Evolutionary conservation across 78 protist species (phyloP), one percentile per base, ranked within the genome.

Genomic region (Tieghemostelium lacteum): DNA sequence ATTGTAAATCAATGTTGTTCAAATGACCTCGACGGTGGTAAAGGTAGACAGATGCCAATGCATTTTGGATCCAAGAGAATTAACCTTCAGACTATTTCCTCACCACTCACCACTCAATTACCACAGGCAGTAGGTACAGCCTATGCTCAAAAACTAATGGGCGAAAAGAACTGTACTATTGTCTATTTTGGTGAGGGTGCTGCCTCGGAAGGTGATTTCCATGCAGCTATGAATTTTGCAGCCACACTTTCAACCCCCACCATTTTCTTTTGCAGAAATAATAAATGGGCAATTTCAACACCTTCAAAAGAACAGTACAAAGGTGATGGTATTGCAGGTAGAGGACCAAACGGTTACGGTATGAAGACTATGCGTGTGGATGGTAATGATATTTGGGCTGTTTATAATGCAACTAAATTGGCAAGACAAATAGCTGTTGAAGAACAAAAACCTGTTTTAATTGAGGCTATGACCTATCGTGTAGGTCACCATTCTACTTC

Each of bases 111-210:
- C 37, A 96, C 98, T 20, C 98, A 95, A 78, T 29, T 97, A 39
- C 98, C 93, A 61, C 98, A 98, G 66, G 99, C 99, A 20, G 94
- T 96, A 0, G 99, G 99, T 6, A 76, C 96, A 0, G 96, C 97
- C 3, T 98, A 98, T 63, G 97, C 98, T 10, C 87, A 94, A 74
- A 94, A 94, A 78, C 26, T 95, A 6, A 24, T 42, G 4, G 95
- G 93, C 50, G 76, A 77, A 40, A 83, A 67, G 50, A 22, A 26
- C 20, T 89, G 86, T 28, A 92, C 93, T 49, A 71, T 98, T 40
- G 88, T 96, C 60, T 98, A 96, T 78, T 98, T 98, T 74, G 99
- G 99, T 19, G 99, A 98, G 10, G 99, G 99, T n/a, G 97, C 98
- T 20, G 99, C 99, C 39, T 75, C 93, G n/a, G 99, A 98, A 76